Evolutionary conservation across 169 alveolate genomes (phyloP).

Genomic region (Plasmodium falciparum): DNA sequence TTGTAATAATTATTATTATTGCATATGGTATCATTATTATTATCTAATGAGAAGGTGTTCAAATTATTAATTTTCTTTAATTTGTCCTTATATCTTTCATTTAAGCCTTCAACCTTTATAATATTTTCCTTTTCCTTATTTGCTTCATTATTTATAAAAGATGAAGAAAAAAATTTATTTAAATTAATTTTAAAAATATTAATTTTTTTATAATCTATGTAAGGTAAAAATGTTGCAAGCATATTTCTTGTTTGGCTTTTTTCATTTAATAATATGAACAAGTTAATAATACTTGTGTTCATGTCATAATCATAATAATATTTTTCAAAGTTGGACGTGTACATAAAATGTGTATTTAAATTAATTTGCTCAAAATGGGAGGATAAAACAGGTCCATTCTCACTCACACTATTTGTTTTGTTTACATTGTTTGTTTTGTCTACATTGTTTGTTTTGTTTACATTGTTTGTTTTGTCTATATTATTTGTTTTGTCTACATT

Average conservation of each 20-base stretch:
- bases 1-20: too few species aligned
- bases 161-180: conserved; percentile 1
- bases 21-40: too few species aligned
- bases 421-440: neutral
- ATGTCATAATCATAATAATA: conserved; percentile 41
- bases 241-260: conserved; percentile 4
- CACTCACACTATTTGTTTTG: too few species aligned
- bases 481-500: neutral
- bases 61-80: too few species aligned
- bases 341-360: conserved; percentile 21
- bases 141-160: too few species aligned
- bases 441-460: neutral
- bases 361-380: conserved; percentile 56
- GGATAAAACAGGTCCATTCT: neutral
- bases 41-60: too few species aligned
- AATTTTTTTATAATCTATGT: conserved; percentile 16
- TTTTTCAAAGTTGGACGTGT: conserved; percentile 49
- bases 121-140: too few species aligned
- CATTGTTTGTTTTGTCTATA: neutral
- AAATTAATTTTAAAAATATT: conserved; percentile 48
- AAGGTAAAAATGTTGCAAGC: conserved; percentile 19
- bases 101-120: too few species aligned
- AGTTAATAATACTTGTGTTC: conserved; percentile 17
- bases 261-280: conserved; percentile 21
- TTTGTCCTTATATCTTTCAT: too few species aligned